These are phyloP conservation scores for Kappamyces sp. DNA, from an alignment of 192 early-diverging fungal genomes.

Conservation along the genomic window DNA sequence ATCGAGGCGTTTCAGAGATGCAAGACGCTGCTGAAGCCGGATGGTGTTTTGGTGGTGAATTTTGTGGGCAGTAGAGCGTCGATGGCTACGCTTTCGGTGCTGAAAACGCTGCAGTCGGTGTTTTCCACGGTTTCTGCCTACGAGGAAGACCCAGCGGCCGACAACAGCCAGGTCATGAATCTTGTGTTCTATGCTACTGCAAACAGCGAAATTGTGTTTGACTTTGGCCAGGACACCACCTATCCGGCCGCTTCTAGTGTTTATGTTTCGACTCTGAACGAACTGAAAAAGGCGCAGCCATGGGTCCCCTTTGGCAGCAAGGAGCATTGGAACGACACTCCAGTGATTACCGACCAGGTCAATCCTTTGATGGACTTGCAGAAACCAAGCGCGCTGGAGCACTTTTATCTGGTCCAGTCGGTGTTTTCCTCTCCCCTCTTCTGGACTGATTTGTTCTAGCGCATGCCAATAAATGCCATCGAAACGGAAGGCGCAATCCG, in stretches of 20 bases:
- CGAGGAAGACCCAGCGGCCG: conserved; percentile 42
- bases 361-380: conserved; percentile 61
- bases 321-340: conserved; percentile 22
- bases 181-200: conserved; percentile 33
- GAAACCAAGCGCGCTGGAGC: conserved; percentile 46
- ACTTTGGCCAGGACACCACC: conserved; percentile 50
- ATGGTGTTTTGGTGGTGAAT: conserved; percentile 82
- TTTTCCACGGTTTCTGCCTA: conserved; percentile 65
- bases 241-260: conserved; percentile 35
- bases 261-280: conserved; percentile 30
- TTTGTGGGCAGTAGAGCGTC: conserved; percentile 63
- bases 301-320: conserved; percentile 25
- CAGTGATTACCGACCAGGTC: conserved; percentile 54
- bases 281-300: conserved; percentile 3
- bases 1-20: conserved; percentile 61
- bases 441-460: conserved; percentile 41
- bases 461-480: background rate
- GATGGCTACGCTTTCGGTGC: conserved; percentile 52
- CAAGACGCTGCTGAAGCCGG: conserved; percentile 58
- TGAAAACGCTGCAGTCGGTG: conserved; percentile 56
- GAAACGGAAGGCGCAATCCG: background rate
- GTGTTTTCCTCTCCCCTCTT: conserved; percentile 57
- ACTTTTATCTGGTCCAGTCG: conserved; percentile 70
- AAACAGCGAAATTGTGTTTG: conserved; percentile 4
- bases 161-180: conserved; percentile 45